Evolutionary conservation across 2,329 filamentous ascomycete species (phyloP), one percentile per base, ranked within the genome.

Genomic region (Grosmannia clavigera): DNA sequence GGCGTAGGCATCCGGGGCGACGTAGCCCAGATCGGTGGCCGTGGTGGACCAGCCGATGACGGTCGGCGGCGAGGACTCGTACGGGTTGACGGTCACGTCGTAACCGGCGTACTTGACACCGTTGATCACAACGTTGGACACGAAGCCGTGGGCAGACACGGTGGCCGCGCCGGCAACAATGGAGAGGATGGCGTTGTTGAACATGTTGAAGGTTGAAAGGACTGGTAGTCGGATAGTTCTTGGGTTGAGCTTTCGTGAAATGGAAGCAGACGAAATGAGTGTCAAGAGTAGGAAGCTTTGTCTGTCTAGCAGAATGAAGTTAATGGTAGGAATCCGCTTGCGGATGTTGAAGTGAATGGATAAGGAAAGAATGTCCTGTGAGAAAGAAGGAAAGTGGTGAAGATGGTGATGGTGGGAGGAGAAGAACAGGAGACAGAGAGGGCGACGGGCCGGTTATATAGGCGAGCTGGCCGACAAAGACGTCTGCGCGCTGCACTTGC

Each of bases 121-220:
- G 69, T 96, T 84, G 61, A 96, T 92, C 65, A 95, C 55, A 35
- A 64, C 54, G 60, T 64, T 61, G 46, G 51, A 57, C 16, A 64
- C 63, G 38, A 54, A 61, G 51, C 59, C 59, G 56, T 69, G 68
- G 64, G 68, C 61, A 58, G 62, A 56, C 16, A 81, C 77, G 48
- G 85, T 82, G 64, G 86, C 81, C 57, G 79, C 78, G 59, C 85
- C 85, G 60, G 76, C 56, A 5, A 53, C 19, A 16, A 35, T n/a
- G 25, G 58, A n/a, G n/a, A 62, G 55, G 19, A 62, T 31, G n/a
- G 43, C 19, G 27, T 59, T 58, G 55, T 27, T 40, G 10, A 53
- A 9, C 58, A 60, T 60, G 19, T 35, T 60, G 58, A 38, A n/a
- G 40, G 16, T 46, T 9, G 43, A 22, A 16, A 46, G 19, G 19